phyloP scores from a whole-genome alignment of 2,329 filamentous ascomycete genomes.

The Harringtonia lauricola region DNA sequence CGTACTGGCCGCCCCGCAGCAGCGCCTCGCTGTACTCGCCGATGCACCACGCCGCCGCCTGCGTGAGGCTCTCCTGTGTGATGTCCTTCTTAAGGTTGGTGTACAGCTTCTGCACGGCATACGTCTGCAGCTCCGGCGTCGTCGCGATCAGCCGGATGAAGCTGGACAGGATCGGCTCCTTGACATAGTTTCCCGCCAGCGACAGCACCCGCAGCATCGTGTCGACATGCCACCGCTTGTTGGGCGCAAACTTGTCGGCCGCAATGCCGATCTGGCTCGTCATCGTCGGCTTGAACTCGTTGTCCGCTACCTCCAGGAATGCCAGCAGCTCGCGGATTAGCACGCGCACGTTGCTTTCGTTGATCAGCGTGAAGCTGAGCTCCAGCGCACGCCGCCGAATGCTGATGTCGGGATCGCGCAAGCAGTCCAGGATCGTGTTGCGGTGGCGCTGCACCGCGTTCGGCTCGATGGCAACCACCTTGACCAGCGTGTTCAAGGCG shows the following conservation, averaged over 20 bases:
- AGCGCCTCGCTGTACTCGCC: constrained; percentile 91
- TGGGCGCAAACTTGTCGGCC: constrained; percentile 89
- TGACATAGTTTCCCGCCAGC: constrained; percentile 90
- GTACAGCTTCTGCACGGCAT: constrained; percentile 93
- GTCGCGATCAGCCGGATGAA: constrained; percentile 94
- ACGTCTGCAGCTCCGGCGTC: constrained; percentile 87
- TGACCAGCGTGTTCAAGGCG: constrained; percentile 91
- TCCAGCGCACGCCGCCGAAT: constrained; percentile 92
- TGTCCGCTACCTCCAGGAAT: constrained; percentile 93
- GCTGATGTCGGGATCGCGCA: constrained; percentile 95
- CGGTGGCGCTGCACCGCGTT: constrained; percentile 95
- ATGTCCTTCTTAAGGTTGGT: constrained; percentile 88
- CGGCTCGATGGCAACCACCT: constrained; percentile 94
- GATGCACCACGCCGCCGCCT: constrained; percentile 94
- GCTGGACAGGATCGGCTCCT: constrained; percentile 93
- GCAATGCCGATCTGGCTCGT: constrained; percentile 96
- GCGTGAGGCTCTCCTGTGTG: constrained; percentile 87
- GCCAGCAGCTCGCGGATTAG: constrained; percentile 87
- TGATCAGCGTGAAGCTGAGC: constrained; percentile 95
- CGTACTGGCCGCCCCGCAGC: constrained; percentile 80
- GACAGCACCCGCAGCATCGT: constrained; percentile 93
- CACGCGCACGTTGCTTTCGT: constrained; percentile 89
- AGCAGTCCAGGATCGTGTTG: constrained; percentile 93
- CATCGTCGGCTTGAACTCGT: constrained; percentile 98
- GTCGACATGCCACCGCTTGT: constrained; percentile 97